phyloP scores from a whole-genome alignment of 768 basidiomycete genomes.

The Leccinum subgranulosum region DNA sequence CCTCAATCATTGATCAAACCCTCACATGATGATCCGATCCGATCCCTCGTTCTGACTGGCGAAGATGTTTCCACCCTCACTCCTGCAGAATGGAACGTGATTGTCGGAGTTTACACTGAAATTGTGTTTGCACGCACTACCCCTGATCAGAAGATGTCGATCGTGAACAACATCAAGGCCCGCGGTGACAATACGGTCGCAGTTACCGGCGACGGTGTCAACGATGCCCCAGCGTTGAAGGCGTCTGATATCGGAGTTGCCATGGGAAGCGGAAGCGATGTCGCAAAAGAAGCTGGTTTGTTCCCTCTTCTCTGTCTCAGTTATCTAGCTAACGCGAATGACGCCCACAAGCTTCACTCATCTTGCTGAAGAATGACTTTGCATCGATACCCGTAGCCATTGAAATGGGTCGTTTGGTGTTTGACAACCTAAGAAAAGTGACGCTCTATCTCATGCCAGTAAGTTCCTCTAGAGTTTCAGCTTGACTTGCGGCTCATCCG shows the following conservation, averaged over 20 bases:
- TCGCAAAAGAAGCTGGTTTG: slow-evolving; percentile 51
- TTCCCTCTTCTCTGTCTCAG: not conserved
- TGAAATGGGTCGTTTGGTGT: slow-evolving; percentile 55
- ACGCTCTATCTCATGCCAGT: slow-evolving; percentile 43
- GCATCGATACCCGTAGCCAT: slow-evolving; percentile 56
- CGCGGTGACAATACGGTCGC: slow-evolving; percentile 49
- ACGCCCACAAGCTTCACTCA: slow-evolving; percentile 34
- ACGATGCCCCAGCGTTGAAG: slow-evolving; percentile 50
- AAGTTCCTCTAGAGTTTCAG: slow-evolving; percentile 1
- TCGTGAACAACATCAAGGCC: slow-evolving; percentile 51
- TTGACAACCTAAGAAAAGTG: slow-evolving; percentile 56
- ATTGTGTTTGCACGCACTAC: slow-evolving; percentile 57
- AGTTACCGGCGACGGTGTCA: slow-evolving; percentile 56
- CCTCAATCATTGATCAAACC: slow-evolving; percentile 30
- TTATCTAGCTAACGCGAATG: not conserved
- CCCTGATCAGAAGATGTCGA: slow-evolving; percentile 56
- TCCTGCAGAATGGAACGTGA: slow-evolving; percentile 37
- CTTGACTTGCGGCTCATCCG: not conserved
- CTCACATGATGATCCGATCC: slow-evolving; percentile 34
- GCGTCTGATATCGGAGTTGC: slow-evolving; percentile 56
- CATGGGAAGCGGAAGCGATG: slow-evolving; percentile 46
- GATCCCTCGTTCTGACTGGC: slow-evolving; percentile 44
- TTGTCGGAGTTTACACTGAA: slow-evolving; percentile 36
- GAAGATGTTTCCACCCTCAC: slow-evolving; percentile 38
- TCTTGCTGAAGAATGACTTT: slow-evolving; percentile 57